Percentiles rank a stretch among this genome's conserved stretches.
phyloP scores from a whole-genome alignment of 345 rosid species.

The Clausena lansium region DNA sequence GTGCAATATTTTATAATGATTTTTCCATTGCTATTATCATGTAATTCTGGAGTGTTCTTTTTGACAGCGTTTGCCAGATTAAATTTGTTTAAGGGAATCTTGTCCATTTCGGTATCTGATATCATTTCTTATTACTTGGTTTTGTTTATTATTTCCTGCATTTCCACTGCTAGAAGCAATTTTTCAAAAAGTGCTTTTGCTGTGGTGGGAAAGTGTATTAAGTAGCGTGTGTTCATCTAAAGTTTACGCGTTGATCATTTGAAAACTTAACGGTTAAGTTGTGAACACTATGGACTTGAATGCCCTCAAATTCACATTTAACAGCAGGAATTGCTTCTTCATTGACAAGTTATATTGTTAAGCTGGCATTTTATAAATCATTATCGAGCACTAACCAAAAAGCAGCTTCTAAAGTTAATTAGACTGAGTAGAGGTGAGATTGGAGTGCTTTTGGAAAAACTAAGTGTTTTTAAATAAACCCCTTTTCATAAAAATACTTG shows the following conservation, averaged over 20 bases:
- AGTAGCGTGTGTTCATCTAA: not conserved
- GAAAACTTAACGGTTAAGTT: no score
- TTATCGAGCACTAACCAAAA: not conserved
- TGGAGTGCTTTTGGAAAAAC: not conserved
- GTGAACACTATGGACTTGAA: not conserved
- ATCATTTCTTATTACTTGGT: not conserved
- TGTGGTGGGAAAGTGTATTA: not conserved
- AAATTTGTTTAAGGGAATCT: not conserved
- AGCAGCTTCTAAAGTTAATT: not conserved
- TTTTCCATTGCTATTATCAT: conserved; percentile 1
- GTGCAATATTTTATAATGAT: not conserved
- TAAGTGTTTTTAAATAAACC: not conserved
- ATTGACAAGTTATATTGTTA: not conserved
- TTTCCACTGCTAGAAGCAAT: not conserved
- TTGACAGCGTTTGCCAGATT: not conserved
- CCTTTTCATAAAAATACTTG: not conserved
- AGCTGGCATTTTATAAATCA: not conserved
- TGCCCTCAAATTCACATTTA: no score
- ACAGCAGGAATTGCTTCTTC: not conserved
- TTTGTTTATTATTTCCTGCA: not conserved
- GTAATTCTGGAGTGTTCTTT: not conserved
- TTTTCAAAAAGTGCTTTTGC: not conserved
- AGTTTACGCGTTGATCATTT: not conserved
- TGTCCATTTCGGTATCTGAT: not conserved
- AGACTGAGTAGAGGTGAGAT: not conserved